These are phyloP conservation scores for Penicillium daleae DNA, from an alignment of 495 filamentous ascomycete species.

Conservation along the genomic window DNA sequence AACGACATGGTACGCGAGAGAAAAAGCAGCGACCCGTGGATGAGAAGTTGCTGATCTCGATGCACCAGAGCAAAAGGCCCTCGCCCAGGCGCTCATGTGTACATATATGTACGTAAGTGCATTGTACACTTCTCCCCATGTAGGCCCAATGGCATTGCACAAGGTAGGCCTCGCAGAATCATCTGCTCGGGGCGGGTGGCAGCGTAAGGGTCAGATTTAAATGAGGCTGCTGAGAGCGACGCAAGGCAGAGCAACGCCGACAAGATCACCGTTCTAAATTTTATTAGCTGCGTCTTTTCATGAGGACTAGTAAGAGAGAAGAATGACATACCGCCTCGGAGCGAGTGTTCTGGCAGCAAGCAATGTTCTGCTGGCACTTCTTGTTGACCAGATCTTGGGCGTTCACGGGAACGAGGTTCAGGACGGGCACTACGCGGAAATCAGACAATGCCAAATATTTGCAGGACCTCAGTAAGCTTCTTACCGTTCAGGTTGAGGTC, in stretches of 20 bases:
- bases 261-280: constrained; percentile 35
- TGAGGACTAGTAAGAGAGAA: neutral
- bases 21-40: neutral
- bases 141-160: constrained; percentile 5
- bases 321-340: constrained; percentile 32
- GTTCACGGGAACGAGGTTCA: constrained; percentile 34
- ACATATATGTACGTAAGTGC: constrained; percentile 21
- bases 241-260: constrained; percentile 51
- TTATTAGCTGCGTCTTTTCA: neutral
- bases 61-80: constrained; percentile 15
- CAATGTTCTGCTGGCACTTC: constrained; percentile 54
- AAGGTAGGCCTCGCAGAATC: constrained; percentile 3
- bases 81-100: constrained; percentile 16
- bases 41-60: neutral
- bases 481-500: constrained; percentile 32
- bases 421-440: constrained; percentile 14
- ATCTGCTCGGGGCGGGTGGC: constrained; percentile 1
- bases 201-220: constrained; percentile 28
- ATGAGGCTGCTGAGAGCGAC: constrained; percentile 46
- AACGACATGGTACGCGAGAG: constrained; percentile 14
- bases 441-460: neutral
- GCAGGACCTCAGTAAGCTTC: neutral
- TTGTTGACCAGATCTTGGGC: constrained; percentile 40
- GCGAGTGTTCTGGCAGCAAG: constrained; percentile 49
- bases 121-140: constrained; percentile 4